Conservation (phyloP, 345 rosid genomes). For the Eucalyptus dawsonii region DNA sequence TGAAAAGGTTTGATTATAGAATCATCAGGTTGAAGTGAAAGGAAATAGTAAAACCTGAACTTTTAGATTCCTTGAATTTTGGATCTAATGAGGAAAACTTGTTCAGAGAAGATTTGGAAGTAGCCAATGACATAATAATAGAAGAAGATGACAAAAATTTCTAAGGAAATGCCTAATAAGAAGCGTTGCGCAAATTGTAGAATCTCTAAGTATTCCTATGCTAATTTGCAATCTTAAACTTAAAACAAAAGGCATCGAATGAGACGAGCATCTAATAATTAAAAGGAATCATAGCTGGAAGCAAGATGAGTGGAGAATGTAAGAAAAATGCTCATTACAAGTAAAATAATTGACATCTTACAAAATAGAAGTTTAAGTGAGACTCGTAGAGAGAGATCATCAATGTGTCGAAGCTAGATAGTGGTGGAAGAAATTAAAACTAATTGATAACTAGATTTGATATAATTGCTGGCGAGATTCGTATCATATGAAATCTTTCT, state of each 20-base stretch:
- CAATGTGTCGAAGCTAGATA: not conserved
- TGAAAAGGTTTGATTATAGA: not conserved
- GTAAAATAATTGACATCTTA: not conserved
- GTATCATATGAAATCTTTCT: not conserved
- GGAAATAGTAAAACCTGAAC: not conserved
- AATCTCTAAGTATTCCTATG: not conserved
- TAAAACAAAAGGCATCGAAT: not conserved
- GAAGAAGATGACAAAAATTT: not conserved
- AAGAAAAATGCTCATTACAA: not conserved
- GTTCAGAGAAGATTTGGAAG: not conserved
- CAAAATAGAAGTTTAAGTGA: not conserved
- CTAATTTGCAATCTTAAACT: not conserved
- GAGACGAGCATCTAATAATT: not conserved
- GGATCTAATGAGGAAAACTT: not conserved
- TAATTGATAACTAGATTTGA: not conserved
- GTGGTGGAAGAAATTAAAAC: not conserved
- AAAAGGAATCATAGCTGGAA: not conserved
- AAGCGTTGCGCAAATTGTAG: not conserved
- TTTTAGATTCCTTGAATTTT: not conserved
- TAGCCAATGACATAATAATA: not conserved
- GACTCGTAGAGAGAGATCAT: not conserved
- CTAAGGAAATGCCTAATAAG: not conserved
- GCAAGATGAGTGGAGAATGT: not conserved
- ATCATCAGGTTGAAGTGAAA: not conserved
- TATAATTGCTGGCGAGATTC: rapidly evolving